Evolutionary conservation across 1,139 yeast species (phyloP).

Genomic region (Waltiozyma sp.): DNA sequence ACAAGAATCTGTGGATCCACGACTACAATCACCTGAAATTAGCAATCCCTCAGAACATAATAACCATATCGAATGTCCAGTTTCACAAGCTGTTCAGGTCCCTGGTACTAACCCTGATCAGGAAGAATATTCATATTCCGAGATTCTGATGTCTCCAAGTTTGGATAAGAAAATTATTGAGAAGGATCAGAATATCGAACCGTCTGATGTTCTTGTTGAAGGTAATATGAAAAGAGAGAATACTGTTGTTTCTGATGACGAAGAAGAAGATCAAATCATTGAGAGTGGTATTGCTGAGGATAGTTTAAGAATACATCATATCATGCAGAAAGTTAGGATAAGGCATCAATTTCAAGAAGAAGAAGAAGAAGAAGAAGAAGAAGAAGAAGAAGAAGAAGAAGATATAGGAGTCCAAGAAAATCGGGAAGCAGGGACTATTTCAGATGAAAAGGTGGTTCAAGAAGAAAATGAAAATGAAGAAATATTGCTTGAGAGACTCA

Average conservation of each 20-base stretch:
- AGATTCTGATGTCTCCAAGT: background rate
- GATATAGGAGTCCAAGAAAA: too few species aligned
- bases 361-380: background rate
- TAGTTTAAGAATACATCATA: background rate
- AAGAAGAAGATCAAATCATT: background rate
- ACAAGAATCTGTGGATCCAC: too few species aligned
- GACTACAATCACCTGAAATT: too few species aligned
- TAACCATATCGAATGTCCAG: background rate
- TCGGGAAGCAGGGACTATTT: background rate
- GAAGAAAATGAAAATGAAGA: background rate
- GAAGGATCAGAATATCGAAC: background rate
- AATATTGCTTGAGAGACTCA: background rate
- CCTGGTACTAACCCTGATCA: background rate
- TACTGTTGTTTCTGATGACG: background rate
- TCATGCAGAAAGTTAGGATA: too few species aligned
- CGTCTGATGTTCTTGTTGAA: background rate
- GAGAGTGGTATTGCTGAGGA: background rate
- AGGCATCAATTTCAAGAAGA: background rate
- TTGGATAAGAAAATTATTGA: too few species aligned
- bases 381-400: background rate
- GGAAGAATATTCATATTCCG: background rate
- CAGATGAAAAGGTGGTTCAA: background rate
- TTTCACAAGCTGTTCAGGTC: background rate
- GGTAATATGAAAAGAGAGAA: background rate
- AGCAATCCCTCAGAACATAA: too few species aligned